Percentiles rank a stretch among this genome's conserved stretches.
phyloP scores from a whole-genome alignment of 805 yeast species.

The Candida namnaoensis region DNA sequence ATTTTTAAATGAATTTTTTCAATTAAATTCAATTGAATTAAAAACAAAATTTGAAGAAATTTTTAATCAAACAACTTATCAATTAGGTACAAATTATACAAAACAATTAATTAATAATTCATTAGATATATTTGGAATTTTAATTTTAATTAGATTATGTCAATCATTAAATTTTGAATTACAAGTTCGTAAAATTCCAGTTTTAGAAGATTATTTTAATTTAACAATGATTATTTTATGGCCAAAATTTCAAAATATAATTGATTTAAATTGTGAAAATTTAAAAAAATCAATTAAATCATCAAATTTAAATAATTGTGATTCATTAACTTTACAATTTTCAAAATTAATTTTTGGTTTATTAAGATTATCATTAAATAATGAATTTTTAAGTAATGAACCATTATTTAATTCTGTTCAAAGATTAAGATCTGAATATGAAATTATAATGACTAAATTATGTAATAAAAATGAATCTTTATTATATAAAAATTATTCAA shows the following conservation, averaged over 20 bases:
- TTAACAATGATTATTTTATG: slow-evolving; percentile 61
- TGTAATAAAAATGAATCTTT: slow-evolving; percentile 56
- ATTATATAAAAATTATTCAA: slow-evolving; percentile 45
- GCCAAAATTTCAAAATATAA: slow-evolving; percentile 76
- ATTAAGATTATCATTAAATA: slow-evolving; percentile 40
- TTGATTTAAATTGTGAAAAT: slow-evolving; percentile 72
- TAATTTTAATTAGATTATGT: slow-evolving; percentile 64
- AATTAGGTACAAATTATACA: slow-evolving; percentile 39
- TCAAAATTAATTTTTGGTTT: slow-evolving; percentile 66
- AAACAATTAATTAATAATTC: slow-evolving; percentile 27
- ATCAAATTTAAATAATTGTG: slow-evolving; percentile 31
- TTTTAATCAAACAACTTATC: slow-evolving; percentile 40
- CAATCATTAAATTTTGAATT: slow-evolving; percentile 58
- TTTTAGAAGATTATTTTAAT: slow-evolving; percentile 61
- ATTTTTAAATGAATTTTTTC: slow-evolving; percentile 66
- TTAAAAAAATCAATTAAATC: slow-evolving; percentile 37
- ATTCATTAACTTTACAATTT: slow-evolving; percentile 70
- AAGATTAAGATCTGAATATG: slow-evolving; percentile 73
- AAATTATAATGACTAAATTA: slow-evolving; percentile 64
- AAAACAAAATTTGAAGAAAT: slow-evolving; percentile 38
- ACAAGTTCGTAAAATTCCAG: slow-evolving; percentile 64
- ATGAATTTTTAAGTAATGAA: slow-evolving; percentile 34
- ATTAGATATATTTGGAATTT: slow-evolving; percentile 71
- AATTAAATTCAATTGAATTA: slow-evolving; percentile 29
- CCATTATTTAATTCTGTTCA: slow-evolving; percentile 66